Evolutionary conservation across 768 basidiomycete species (phyloP).

Genomic region (Lepiota brunneoincarnata): DNA sequence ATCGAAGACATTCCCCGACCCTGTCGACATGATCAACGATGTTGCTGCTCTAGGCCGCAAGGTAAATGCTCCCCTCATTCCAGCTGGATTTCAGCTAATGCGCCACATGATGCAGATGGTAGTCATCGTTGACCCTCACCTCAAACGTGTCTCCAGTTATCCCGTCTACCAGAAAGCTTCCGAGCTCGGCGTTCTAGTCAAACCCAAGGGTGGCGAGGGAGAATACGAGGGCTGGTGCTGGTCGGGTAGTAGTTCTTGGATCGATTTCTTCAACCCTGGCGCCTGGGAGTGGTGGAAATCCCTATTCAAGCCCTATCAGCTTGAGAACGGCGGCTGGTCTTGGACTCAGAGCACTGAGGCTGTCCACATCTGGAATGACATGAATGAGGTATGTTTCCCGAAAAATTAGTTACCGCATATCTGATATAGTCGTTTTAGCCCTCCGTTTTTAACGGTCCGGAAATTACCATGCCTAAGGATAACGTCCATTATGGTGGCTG

Average conservation of each 20-base stretch:
- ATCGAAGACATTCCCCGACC: slow-evolving; percentile 87
- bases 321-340: slow-evolving; percentile 56
- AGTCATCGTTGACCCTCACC: slow-evolving; percentile 93
- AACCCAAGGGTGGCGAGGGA: slow-evolving; percentile 71
- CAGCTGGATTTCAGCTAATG: not conserved
- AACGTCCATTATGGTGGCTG: slow-evolving; percentile 88
- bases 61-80: slow-evolving; percentile 36
- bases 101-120: slow-evolving; percentile 74
- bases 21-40: slow-evolving; percentile 88
- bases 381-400: slow-evolving; percentile 80
- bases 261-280: slow-evolving; percentile 92
- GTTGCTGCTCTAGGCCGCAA: slow-evolving; percentile 84
- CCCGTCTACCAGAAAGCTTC: slow-evolving; percentile 84
- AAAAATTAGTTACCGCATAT: not conserved
- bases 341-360: slow-evolving; percentile 81
- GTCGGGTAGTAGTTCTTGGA: slow-evolving; percentile 95
- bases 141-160: slow-evolving; percentile 79
- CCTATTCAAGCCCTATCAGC: slow-evolving; percentile 66
- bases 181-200: slow-evolving; percentile 80
- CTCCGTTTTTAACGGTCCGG: slow-evolving; percentile 97
- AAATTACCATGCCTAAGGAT: slow-evolving; percentile 73
- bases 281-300: slow-evolving; percentile 90
- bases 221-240: slow-evolving; percentile 99
- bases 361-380: slow-evolving; percentile 98
- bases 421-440: slow-evolving; percentile 43